These are phyloP conservation scores for Pilatotrama ljubarskyi DNA, from an alignment of 768 basidiomycete genomes.

Conservation along the genomic window DNA sequence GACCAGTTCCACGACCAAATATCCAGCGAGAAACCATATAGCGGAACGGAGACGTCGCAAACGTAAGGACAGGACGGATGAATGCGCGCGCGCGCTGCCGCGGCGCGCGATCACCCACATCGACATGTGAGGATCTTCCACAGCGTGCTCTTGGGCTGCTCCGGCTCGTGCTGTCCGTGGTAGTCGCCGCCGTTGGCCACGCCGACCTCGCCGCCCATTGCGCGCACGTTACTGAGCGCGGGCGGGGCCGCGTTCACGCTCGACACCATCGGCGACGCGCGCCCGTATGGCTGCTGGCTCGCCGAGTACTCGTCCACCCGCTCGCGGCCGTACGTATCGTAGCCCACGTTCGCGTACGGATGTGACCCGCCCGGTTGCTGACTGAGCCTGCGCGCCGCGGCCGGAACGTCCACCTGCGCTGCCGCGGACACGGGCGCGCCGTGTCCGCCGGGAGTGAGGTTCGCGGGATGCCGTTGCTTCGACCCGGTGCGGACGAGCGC, in stretches of 20 bases:
- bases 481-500: conserved; percentile 77
- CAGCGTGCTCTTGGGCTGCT: conserved; percentile 53
- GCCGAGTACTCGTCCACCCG: conserved; percentile 57
- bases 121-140: conserved; percentile 77
- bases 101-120: conserved; percentile 53
- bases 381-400: conserved; percentile 50
- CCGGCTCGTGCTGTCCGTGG: conserved; percentile 55
- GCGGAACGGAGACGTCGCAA: conserved; percentile 14
- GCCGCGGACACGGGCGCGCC: conserved; percentile 71
- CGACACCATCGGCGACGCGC: conserved; percentile 80
- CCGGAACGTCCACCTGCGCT: conserved; percentile 73
- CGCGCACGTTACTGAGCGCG: conserved; percentile 71
- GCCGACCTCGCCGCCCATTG: conserved; percentile 67
- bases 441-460: conserved; percentile 60
- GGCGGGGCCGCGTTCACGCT: conserved; percentile 67
- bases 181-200: conserved; percentile 62
- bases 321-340: conserved; percentile 50
- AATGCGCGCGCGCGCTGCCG: conserved; percentile 1
- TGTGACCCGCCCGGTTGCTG: conserved; percentile 51
- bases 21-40: conserved; percentile 13
- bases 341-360: conserved; percentile 71
- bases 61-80: conserved; percentile 30
- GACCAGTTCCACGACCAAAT: conserved; percentile 7
- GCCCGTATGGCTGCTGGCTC: conserved; percentile 60
- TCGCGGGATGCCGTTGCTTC: conserved; percentile 61